A percentile compares a stretch with the other conserved stretches of the same genome.
phyloP scores from a whole-genome alignment of 164 flowering plant genomes.

The Tinospora cordifolia region DNA sequence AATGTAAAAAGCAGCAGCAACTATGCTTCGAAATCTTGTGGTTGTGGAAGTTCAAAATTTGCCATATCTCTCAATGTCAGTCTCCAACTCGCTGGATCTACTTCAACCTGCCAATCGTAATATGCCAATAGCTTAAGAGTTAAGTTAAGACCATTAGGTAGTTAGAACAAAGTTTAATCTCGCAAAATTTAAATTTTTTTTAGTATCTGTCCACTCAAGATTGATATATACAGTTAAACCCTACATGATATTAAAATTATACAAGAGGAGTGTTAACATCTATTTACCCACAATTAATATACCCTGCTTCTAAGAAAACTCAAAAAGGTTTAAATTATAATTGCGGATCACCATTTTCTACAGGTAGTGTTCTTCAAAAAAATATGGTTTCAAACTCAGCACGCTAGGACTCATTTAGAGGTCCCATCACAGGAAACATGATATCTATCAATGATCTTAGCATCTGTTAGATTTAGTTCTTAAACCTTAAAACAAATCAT shows the following conservation, averaged over 20 bases:
- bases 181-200: too few relatives aligned
- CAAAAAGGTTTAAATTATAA: neutral
- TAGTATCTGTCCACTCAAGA: neutral
- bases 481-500: neutral
- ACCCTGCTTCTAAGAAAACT: too few relatives aligned
- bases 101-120: constrained; percentile 45
- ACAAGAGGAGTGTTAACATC: neutral
- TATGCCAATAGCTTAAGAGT: neutral
- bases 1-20: too few relatives aligned
- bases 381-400: neutral
- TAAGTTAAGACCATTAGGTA: neutral
- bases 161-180: neutral
- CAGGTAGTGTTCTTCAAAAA: neutral
- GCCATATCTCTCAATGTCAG: constrained; percentile 32
- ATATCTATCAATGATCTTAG: neutral
- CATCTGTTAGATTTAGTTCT: neutral
- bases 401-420: neutral
- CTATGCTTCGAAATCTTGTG: too few relatives aligned
- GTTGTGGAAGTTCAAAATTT: too few relatives aligned
- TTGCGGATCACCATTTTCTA: neutral
- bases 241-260: neutral
- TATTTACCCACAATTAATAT: too few relatives aligned
- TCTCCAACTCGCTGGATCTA: constrained; percentile 62
- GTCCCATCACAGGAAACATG: neutral
- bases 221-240: too few relatives aligned